Evolutionary conservation across 139 green algal species (phyloP), one percentile per base, ranked within the genome.

Genomic region (Spirogloea muscicola): DNA sequence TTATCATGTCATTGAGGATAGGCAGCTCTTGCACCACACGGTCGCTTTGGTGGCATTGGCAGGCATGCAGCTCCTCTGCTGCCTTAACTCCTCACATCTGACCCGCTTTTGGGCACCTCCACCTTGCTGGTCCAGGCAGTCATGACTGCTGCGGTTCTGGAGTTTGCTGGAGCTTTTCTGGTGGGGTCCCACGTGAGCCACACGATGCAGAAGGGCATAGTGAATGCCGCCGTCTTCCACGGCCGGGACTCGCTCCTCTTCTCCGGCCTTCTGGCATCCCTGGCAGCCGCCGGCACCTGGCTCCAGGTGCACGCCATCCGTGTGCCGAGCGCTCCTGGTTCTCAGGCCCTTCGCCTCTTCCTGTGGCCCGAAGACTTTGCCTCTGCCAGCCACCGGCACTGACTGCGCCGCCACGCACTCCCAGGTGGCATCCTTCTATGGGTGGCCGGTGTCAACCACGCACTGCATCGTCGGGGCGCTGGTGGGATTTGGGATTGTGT

Each of bases 381-480:
- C n/a, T n/a, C n/a, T n/a, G n/a, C n/a, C n/a, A n/a, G n/a, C n/a
- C n/a, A n/a, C n/a, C n/a, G n/a, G n/a, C n/a, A n/a, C n/a, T n/a
- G n/a, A n/a, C n/a, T n/a, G n/a, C n/a, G n/a, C n/a, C n/a, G n/a
- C n/a, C n/a, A n/a, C n/a, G n/a, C n/a, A n/a, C n/a, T n/a, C n/a
- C n/a, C 67, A 76, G 67, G 52, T 76, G 2, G 67, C 67, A 16
- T 76, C 67, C 21, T 76, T 51, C 10, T 76, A 49, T 33, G 67
- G 67, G 21, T 76, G 37, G 49, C 67, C 67, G 2, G 67, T 80
- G 3, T 80, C 72, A 10, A 76, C 72, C 25, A 80, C 72, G n/a
- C 72, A 80, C 72, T 76, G 43, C 39, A 80, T 80, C 25, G 60
- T 80, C 34, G 72, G 72, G 4, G 72, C 58, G 3, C 38, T 80